Evolutionary conservation across 2,329 filamentous ascomycete genomes (phyloP), one percentile per base, ranked within the genome.

Genomic region (Aspergillus bombycis): DNA sequence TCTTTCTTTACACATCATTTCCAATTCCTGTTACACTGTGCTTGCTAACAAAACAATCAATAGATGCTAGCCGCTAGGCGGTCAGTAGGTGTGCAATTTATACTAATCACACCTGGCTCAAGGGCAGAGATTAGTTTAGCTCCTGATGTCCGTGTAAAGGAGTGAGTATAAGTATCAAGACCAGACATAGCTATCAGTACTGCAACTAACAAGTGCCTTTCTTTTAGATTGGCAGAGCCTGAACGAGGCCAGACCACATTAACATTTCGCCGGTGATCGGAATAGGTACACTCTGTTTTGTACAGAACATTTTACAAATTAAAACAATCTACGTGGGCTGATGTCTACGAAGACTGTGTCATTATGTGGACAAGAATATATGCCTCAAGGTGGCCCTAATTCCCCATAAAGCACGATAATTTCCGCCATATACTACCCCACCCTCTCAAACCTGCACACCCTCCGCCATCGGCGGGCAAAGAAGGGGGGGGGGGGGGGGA

Each of bases 101-200:
- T 99, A 67, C 86, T 99, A 61, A 99, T 99, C 75, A 97, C 94
- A 2, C 95, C 95, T 32, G 96, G 97, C 70, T 90, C 90, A 54
- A 93, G 96, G 80, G 79, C 75, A 12, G 80, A 82, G 56, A 82
- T 82, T 60, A 79, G 71, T 32, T 72, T 78, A 52, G 76, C 79
- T n/a, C 75, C 78, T 19, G 80, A 82, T 70, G 79, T 82, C 9
- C 71, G 74, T 53, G 78, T 80, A 14, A 79, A 79, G 64, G 80
- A 82, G 75, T 80, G 77, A 64, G 77, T 73, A 41, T 28, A 57
- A 21, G n/a, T 26, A 30, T 12, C 26, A n/a, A 52, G 14, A 38
- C 32, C 21, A 26, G 38, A 23, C 26, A 57, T 23, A 52, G 2
- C 34, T 12, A 19, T 45, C 26, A 30, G 16, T 6, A 30, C 23